Base-by-base conservation (phyloP, 345 rosid genomes). In the Psidium guajava region DNA sequence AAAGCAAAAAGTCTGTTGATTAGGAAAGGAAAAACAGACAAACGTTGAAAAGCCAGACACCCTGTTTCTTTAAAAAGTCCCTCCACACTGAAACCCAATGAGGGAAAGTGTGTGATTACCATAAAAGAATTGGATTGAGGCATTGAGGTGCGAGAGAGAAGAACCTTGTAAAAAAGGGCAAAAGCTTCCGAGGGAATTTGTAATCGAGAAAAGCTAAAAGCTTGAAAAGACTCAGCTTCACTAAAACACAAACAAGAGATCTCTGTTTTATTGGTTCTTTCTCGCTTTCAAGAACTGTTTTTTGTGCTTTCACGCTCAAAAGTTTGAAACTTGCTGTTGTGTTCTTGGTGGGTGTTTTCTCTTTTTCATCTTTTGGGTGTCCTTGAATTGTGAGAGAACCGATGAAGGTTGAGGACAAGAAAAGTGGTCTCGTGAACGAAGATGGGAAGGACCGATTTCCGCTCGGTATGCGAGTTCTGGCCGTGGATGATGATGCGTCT, bases 401-500 rank as follows among this genome's bases (percentile, higher is more conserved):
- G 27, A 89, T 91, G 90, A 56, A 83, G 49, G 90, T 81, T 14
- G 89, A 85, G 86, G 90, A 69, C 55, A 84, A 82, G 75, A 83
- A 82, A 32, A 49, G 69, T 51, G 80, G 85, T 47, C 24, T 52
- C 28, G 85, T 55, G 21, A 73, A 82, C 53, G 89, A 86, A 52
- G 84, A 81, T 24, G 58, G 59, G 44, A 75, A 54, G 57, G 88
- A 83, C 40, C 84, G 47, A 59, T 89, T 92, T 47, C 92, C 91
- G 27, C 86, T 85, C 8, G 91, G 89, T 44, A 84, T 92, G 88
- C 87, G 91, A 14, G 89, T 92, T 86, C 83, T 91, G 55, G 91
- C 89, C 5, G 93, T 92, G 57, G 94, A 91, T 52, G 94, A 91
- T 75, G 92, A 91, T 80, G 87, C 88, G 8, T 87, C 86, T 81